phyloP scores from a whole-genome alignment of 805 yeast genomes.

The Candida caryicola region DNA sequence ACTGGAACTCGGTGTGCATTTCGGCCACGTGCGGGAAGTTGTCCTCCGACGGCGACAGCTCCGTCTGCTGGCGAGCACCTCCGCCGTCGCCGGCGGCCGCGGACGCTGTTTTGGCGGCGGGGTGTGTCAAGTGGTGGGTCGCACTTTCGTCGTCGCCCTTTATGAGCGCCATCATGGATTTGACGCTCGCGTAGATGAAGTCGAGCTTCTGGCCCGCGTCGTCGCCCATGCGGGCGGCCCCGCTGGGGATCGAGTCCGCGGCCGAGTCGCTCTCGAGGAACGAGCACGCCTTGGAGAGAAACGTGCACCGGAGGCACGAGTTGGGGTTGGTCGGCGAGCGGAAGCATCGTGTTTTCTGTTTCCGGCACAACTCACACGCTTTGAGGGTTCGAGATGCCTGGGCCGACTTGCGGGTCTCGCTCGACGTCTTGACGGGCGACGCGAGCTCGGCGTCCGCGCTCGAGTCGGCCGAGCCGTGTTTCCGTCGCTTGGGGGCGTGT shows the following conservation, averaged over 20 bases:
- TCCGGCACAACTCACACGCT: slow-evolving; percentile 57
- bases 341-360: slow-evolving; percentile 61
- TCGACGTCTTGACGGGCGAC: no score
- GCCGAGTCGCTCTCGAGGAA: slow-evolving; percentile 32
- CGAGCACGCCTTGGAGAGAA: slow-evolving; percentile 52
- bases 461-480: no score
- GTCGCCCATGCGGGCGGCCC: neutral
- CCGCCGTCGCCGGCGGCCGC: slow-evolving; percentile 7
- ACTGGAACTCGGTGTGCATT: slow-evolving; percentile 23
- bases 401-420: slow-evolving; percentile 10
- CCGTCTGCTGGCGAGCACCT: slow-evolving; percentile 25
- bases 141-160: slow-evolving; percentile 8
- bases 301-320: slow-evolving; percentile 58
- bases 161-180: slow-evolving; percentile 30
- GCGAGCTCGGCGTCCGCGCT: no score
- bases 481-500: no score
- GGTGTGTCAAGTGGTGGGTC: neutral
- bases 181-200: slow-evolving; percentile 32
- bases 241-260: neutral
- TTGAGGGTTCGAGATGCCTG: slow-evolving; percentile 42
- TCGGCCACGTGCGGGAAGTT: slow-evolving; percentile 2
- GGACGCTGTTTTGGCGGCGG: neutral
- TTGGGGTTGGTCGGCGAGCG: slow-evolving; percentile 44
- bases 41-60: slow-evolving; percentile 11
- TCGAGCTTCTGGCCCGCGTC: slow-evolving; percentile 23